Evolutionary conservation across 2,329 filamentous ascomycete genomes (phyloP), one percentile per base, ranked within the genome.

Genomic region (Torrubiella hemipterigena): DNA sequence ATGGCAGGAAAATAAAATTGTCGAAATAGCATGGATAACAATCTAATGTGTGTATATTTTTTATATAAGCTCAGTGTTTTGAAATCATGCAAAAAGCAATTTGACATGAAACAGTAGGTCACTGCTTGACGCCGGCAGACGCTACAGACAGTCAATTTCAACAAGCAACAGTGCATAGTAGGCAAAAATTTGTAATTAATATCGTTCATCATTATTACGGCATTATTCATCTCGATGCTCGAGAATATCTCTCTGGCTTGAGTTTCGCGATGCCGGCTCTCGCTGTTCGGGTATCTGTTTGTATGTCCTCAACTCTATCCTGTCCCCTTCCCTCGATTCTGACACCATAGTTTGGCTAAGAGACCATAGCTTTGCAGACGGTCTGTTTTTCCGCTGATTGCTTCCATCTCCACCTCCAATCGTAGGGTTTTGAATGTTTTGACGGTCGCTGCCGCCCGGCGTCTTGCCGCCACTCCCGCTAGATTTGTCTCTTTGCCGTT

Each of bases 401-500:
- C 23, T 26, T 6, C 23, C 23, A n/a, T 26, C 23, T 12, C 23
- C 23, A 26, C 23, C 23, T 6, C 23, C 23, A 13, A 26, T 26
- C n/a, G 23, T 26, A 7, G n/a, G 12, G 15, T 13, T 26, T 12
- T 14, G 12, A n/a, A 26, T 13, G 6, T 26, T 14, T 14, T 6
- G 7, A 7, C 23, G 7, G 6, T 14, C 23, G 12, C 23, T 26
- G 7, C n/a, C 23, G n/a, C 15, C 15, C 6, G 7, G 12, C 7
- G n/a, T 6, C 15, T 26, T 12, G 23, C 23, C 23, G 15, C 6
- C 6, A 6, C 15, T 14, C 6, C 12, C 23, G 23, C 23, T 26
- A 14, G 38, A 36, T 20, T 39, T 47, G 6, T 44, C 37, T 23
- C 41, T 35, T 21, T 32, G 37, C 8, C 29, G 33, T 27, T 47